These are phyloP conservation scores for Chaetomium sp. DNA, from an alignment of 2,329 filamentous ascomycete species.

Conservation along the genomic window DNA sequence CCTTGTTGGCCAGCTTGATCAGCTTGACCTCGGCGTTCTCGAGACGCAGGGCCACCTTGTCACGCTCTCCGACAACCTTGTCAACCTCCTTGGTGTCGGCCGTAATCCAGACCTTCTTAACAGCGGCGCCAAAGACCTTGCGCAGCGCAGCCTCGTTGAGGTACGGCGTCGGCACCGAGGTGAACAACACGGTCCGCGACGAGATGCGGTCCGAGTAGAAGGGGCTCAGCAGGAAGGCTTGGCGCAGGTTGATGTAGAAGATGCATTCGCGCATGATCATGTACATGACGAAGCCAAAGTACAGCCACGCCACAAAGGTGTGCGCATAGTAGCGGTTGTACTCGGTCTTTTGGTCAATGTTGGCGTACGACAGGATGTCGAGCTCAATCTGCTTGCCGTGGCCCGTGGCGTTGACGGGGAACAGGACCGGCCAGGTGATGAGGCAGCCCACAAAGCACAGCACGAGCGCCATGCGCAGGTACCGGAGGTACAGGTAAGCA, in stretches of 20 bases:
- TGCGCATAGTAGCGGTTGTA: conserved; percentile 73
- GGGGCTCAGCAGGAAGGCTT: conserved; percentile 84
- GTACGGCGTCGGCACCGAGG: conserved; percentile 73
- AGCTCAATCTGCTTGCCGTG: conserved; percentile 59
- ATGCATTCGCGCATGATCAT: conserved; percentile 82
- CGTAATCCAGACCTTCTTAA: conserved; percentile 78
- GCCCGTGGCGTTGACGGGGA: conserved; percentile 81
- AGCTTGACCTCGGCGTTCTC: conserved; percentile 84
- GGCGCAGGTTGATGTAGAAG: conserved; percentile 86
- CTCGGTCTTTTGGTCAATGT: conserved; percentile 50
- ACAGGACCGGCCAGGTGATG: conserved; percentile 83
- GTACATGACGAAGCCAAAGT: conserved; percentile 82
- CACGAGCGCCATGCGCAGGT: conserved; percentile 67
- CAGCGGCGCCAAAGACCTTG: conserved; percentile 73
- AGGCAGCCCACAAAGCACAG: conserved; percentile 77
- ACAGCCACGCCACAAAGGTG: conserved; percentile 72
- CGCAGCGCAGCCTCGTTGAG: conserved; percentile 70
- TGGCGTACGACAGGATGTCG: conserved; percentile 72
- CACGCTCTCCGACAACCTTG: conserved; percentile 73
- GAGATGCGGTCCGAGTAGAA: conserved; percentile 80
- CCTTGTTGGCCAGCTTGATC: conserved; percentile 69
- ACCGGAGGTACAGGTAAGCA: conserved; percentile 84
- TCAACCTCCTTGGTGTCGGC: conserved; percentile 71
- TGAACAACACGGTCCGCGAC: conserved; percentile 83
- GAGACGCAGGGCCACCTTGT: conserved; percentile 72